Conservation (phyloP, 768 basidiomycete genomes). For the Lentinula lateritia region DNA sequence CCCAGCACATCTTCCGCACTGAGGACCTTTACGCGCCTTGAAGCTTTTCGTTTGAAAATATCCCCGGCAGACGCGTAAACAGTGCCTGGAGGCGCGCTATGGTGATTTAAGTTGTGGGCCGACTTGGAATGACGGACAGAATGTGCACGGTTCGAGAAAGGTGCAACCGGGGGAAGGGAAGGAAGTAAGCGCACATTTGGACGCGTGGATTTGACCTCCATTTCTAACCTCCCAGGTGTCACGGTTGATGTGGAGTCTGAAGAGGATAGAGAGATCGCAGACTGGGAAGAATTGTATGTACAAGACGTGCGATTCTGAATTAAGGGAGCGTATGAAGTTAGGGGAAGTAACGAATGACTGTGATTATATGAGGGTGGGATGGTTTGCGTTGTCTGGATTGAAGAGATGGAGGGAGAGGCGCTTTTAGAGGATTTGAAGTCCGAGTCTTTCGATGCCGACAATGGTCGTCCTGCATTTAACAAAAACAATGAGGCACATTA, state of each 20-base stretch:
- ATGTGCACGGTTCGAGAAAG: neutral
- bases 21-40: neutral
- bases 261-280: neutral
- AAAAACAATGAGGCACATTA: neutral
- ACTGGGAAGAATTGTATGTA: neutral
- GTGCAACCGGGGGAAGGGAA: neutral
- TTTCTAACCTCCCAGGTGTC: neutral
- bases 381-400: neutral
- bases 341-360: neutral
- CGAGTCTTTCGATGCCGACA: too few species aligned
- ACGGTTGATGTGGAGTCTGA: neutral
- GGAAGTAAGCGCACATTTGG: neutral
- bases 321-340: neutral
- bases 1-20: constrained; percentile 3
- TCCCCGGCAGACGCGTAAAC: neutral
- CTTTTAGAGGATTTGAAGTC: neutral
- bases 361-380: neutral
- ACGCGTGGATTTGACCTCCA: neutral
- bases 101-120: neutral
- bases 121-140: neutral
- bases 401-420: neutral
- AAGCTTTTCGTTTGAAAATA: neutral
- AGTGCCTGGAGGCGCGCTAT: neutral
- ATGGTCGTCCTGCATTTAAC: constrained; percentile 1
- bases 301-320: neutral